phyloP scores from a whole-genome alignment of 2,329 filamentous ascomycete genomes.

The Chaetomiaceae sp. region DNA sequence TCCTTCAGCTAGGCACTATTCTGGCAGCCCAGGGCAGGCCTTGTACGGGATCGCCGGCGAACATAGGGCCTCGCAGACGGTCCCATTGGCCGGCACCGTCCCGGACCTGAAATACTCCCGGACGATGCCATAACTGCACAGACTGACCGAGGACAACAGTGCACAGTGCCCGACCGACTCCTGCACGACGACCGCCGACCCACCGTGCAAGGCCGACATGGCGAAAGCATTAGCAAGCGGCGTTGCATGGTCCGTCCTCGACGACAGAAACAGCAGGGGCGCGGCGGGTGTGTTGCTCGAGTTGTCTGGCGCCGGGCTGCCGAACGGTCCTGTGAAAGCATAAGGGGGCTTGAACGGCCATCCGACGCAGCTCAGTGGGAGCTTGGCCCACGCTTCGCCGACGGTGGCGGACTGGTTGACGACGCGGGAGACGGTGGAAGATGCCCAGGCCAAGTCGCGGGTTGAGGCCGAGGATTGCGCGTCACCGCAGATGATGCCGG shows the following conservation, averaged over 20 bases:
- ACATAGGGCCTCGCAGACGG: constrained; percentile 11
- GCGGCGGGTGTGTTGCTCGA: not conserved
- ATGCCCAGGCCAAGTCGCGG: constrained; percentile 7
- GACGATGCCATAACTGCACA: constrained; percentile 5
- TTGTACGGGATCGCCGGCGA: constrained; percentile 7
- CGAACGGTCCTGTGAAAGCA: constrained; percentile 11
- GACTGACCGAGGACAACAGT: constrained; percentile 4
- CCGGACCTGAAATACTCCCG: constrained; percentile 14
- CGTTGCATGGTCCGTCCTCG: constrained; percentile 12
- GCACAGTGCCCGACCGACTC: constrained; percentile 11
- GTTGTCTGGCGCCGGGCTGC: constrained; percentile 4
- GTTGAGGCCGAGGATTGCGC: constrained; percentile 3
- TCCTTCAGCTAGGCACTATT: constrained; percentile 30
- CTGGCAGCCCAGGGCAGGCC: constrained; percentile 8
- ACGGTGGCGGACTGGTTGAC: constrained; percentile 8
- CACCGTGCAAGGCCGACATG: constrained; percentile 5
- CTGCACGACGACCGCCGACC: constrained; percentile 13
- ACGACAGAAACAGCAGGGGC: constrained; percentile 18
- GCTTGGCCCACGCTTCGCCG: constrained; percentile 11
- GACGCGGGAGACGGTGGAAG: not conserved
- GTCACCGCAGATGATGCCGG: constrained; percentile 16
- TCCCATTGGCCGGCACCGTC: constrained; percentile 9
- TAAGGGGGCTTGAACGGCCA: constrained; percentile 12
- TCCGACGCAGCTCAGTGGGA: constrained; percentile 7
- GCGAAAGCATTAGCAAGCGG: constrained; percentile 15